These are phyloP conservation scores for Ormosia emarginata DNA, from an alignment of 306 rosid species.

Conservation along the genomic window DNA sequence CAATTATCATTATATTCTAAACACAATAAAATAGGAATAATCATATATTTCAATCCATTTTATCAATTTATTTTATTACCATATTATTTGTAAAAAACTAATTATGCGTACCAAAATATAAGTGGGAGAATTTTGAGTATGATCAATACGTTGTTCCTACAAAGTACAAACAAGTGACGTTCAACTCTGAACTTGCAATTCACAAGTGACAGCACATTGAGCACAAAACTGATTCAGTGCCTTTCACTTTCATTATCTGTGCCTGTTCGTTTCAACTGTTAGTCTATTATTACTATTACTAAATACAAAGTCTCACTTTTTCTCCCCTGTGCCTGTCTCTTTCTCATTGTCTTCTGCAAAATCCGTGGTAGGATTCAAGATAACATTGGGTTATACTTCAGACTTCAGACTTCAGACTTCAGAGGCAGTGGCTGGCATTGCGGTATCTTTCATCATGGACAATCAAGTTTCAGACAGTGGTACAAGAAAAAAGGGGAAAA, in stretches of 20 bases:
- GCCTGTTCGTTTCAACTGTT: no score
- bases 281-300: background rate
- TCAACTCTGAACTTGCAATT: background rate
- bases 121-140: background rate
- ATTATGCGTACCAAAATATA: background rate
- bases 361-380: no score
- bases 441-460: slow-evolving; percentile 21
- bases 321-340: no score
- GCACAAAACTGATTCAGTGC: background rate
- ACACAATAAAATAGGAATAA: no score
- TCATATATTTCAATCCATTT: no score
- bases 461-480: slow-evolving; percentile 18
- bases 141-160: background rate
- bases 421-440: background rate
- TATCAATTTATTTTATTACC: background rate
- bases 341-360: no score
- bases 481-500: background rate
- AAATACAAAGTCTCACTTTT: no score
- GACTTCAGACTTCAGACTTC: background rate
- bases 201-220: background rate
- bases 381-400: no score
- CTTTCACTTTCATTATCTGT: background rate
- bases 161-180: background rate
- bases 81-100: background rate
- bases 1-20: no score